Evolutionary conservation across 768 basidiomycete species (phyloP).

Genomic region (Lentinula edodes): DNA sequence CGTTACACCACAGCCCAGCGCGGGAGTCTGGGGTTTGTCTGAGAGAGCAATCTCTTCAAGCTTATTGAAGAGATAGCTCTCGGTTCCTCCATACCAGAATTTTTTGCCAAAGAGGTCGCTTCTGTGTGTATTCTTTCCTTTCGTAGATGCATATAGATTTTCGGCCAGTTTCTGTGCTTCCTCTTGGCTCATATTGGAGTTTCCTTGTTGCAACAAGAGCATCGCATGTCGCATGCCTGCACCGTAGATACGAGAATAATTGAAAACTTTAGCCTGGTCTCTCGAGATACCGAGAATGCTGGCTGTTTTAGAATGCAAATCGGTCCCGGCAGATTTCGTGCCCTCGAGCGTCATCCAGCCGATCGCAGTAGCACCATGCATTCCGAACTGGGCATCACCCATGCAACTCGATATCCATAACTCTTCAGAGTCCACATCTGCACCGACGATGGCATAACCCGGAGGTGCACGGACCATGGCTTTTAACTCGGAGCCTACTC

Average conservation of each 20-base stretch:
- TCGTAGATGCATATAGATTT: conserved; percentile 86
- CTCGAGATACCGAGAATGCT: conserved; percentile 88
- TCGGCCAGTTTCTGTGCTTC: conserved; percentile 77
- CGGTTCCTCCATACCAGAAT: conserved; percentile 97
- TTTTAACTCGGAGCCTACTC: conserved; percentile 97
- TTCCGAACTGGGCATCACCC: conserved; percentile 96
- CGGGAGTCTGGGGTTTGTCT: conserved; percentile 84
- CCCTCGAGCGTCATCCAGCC: conserved; percentile 99
- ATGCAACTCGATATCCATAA: conserved; percentile 98
- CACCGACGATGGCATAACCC: conserved; percentile 93
- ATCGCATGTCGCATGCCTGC: conserved; percentile 94
- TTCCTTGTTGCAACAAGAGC: conserved; percentile 81
- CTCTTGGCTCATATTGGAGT: conserved; percentile 70
- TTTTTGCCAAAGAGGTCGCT: conserved; percentile 69
- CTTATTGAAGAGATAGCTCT: conserved; percentile 97
- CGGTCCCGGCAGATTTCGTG: conserved; percentile 90
- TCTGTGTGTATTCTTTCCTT: conserved; percentile 83
- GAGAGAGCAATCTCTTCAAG: conserved; percentile 91
- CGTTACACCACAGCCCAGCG: conserved; percentile 91
- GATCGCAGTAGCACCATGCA: conserved; percentile 93
- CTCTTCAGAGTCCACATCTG: conserved; percentile 98
- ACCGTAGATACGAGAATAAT: conserved; percentile 98
- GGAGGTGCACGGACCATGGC: conserved; percentile 94
- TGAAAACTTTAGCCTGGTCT: conserved; percentile 97
- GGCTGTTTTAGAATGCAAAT: conserved; percentile 95